Conservation (phyloP, 306 rosid species). For the Begonia peltatifolia region DNA sequence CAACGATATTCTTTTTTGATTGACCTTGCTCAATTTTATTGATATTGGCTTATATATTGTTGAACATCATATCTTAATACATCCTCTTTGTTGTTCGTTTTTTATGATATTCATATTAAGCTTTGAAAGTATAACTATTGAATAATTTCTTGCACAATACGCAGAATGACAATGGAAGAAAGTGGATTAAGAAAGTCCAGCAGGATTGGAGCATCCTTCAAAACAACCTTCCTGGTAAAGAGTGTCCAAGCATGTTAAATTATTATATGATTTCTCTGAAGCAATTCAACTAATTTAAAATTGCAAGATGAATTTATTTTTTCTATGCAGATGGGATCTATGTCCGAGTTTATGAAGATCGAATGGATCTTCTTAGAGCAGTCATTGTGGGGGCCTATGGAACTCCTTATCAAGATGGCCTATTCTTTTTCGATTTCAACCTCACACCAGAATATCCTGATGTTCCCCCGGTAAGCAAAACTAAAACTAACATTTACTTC, state of each 20-base stretch:
- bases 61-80: neutral
- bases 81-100: neutral
- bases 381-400: slow-evolving; percentile 98
- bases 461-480: slow-evolving; percentile 78
- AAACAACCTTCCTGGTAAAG: slow-evolving; percentile 84
- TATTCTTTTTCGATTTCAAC: slow-evolving; percentile 95
- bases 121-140: neutral
- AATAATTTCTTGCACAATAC: slow-evolving; percentile 3
- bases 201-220: slow-evolving; percentile 98
- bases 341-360: slow-evolving; percentile 89
- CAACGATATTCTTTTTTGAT: too few relatives aligned
- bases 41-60: too few relatives aligned
- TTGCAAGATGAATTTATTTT: slow-evolving; percentile 3
- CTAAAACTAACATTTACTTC: slow-evolving; percentile 3
- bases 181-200: slow-evolving; percentile 92
- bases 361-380: slow-evolving; percentile 92
- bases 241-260: slow-evolving; percentile 5
- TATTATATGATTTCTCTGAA: slow-evolving; percentile 8
- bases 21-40: too few relatives aligned
- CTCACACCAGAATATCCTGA: slow-evolving; percentile 96
- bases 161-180: slow-evolving; percentile 60
- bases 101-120: neutral
- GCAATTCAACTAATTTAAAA: too few relatives aligned
- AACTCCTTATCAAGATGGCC: slow-evolving; percentile 99
- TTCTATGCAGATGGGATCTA: slow-evolving; percentile 70